phyloP scores from a whole-genome alignment of 805 yeast species.

The Saturnispora hagleri region DNA sequence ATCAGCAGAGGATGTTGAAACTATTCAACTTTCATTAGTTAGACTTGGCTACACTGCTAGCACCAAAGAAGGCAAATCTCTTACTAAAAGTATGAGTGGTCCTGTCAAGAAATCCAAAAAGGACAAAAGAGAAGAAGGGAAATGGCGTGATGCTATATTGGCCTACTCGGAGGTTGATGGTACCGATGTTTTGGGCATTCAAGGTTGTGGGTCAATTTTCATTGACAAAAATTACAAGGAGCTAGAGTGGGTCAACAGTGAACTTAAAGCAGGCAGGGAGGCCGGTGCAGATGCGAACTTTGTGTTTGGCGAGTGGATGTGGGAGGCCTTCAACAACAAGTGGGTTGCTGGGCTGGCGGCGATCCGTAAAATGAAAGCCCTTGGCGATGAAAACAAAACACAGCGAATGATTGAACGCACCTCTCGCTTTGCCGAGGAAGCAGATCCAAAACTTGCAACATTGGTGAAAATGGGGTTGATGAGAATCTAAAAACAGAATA shows the following conservation, averaged over 20 bases:
- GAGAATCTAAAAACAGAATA: constrained; percentile 9
- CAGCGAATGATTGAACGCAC: constrained; percentile 6
- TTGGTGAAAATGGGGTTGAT: constrained; percentile 12
- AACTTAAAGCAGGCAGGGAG: constrained; percentile 7
- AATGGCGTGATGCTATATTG: constrained; percentile 46
- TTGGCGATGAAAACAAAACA: constrained; percentile 1
- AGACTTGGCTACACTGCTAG: constrained; percentile 2
- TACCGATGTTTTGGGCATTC: constrained; percentile 51
- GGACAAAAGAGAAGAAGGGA: constrained; percentile 47
- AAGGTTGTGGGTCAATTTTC: constrained; percentile 22
- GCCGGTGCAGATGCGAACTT: constrained; percentile 5
- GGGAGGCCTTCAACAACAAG: constrained; percentile 10
- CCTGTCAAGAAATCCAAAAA: constrained; percentile 34
- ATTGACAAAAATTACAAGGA: constrained; percentile 27
- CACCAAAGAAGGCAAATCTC: constrained; percentile 3
- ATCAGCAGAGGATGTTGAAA: constrained; percentile 14
- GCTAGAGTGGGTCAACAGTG: constrained; percentile 23
- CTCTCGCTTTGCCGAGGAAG: constrained; percentile 6
- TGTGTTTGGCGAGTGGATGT: constrained; percentile 10
- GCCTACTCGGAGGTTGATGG: constrained; percentile 37
- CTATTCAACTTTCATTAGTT: constrained; percentile 8
- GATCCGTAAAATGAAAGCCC: constrained; percentile 10
- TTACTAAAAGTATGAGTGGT: constrained; percentile 1
- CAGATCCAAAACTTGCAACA: constrained; percentile 8
- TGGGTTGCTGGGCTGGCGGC: constrained; percentile 12